phyloP scores from a whole-genome alignment of 768 basidiomycete species.

The Phlebiopsis gigantea region DNA sequence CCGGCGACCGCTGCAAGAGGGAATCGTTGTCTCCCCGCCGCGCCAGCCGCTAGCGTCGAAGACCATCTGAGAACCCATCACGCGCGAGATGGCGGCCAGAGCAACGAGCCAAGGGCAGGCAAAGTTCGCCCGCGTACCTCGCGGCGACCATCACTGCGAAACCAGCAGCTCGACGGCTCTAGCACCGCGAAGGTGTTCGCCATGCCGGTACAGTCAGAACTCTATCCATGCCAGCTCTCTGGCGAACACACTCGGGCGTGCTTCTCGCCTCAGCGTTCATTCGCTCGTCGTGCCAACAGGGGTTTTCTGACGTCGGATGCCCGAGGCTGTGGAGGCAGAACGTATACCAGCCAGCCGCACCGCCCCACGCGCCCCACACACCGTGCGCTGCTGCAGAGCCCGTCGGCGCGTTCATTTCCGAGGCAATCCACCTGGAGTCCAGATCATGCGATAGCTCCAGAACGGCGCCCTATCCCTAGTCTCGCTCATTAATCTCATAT shows the following conservation, averaged over 20 bases:
- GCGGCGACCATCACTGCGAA: background rate
- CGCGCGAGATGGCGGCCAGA: background rate
- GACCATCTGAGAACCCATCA: background rate
- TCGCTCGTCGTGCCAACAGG: background rate
- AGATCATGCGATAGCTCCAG: background rate
- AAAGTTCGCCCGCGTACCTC: background rate
- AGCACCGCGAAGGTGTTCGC: background rate
- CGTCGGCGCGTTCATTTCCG: background rate
- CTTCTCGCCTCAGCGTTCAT: background rate
- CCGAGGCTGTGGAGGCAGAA: background rate
- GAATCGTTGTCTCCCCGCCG: background rate
- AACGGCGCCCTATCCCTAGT: background rate
- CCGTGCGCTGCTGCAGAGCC: background rate
- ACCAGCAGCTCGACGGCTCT: background rate
- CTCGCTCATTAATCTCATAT: background rate
- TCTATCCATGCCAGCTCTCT: background rate
- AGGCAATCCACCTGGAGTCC: background rate
- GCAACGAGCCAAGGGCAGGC: background rate
- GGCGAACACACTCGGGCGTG: background rate
- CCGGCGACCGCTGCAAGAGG: background rate
- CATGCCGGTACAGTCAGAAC: background rate
- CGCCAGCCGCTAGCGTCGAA: background rate
- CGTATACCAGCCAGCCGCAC: background rate
- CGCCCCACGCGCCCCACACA: background rate
- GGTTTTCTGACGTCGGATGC: background rate